These are phyloP conservation scores for Fraxinus albicans DNA, from an alignment of 305 asterid genomes.

Conservation along the genomic window DNA sequence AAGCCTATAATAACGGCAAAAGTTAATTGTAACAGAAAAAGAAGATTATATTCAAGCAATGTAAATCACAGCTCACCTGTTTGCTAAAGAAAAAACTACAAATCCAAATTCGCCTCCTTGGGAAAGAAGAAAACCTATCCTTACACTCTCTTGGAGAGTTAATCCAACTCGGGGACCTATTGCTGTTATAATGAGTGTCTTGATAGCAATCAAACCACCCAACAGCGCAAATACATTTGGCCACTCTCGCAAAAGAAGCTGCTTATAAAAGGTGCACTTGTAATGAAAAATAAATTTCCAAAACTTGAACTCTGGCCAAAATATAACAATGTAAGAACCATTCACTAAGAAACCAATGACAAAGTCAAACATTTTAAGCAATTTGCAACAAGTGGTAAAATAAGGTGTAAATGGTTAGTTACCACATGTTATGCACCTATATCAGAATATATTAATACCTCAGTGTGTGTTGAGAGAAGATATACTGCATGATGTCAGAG, in stretches of 20 bases:
- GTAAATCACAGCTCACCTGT: slow-evolving; percentile 51
- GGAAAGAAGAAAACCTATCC: slow-evolving; percentile 96
- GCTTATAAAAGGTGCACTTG: slow-evolving; percentile 33
- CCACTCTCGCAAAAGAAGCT: slow-evolving; percentile 99
- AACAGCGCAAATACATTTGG: slow-evolving; percentile 92
- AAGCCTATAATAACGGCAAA: slow-evolving; percentile 60
- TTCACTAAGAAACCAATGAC: not conserved
- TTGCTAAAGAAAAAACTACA: slow-evolving; percentile 92
- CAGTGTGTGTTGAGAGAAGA: not conserved
- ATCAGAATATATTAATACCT: not conserved
- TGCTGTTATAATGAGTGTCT: slow-evolving; percentile 90
- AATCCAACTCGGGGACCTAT: slow-evolving; percentile 94
- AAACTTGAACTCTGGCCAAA: slow-evolving; percentile 3
- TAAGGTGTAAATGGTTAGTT: not conserved
- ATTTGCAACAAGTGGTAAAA: not conserved
- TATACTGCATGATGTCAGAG: slow-evolving; percentile 4
- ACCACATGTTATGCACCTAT: slow-evolving; percentile 5
- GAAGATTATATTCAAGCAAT: slow-evolving; percentile 16
- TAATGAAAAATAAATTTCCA: slow-evolving; percentile 19
- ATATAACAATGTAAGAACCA: not conserved
- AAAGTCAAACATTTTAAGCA: slow-evolving; percentile 1
- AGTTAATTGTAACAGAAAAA: slow-evolving; percentile 21
- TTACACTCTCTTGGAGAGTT: slow-evolving; percentile 81
- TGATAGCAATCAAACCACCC: slow-evolving; percentile 89
- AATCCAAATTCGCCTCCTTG: slow-evolving; percentile 99